Evolutionary conservation across 148 eudicot species (phyloP), one percentile per base, ranked within the genome.

Genomic region (Rhododendron williamsianum): DNA sequence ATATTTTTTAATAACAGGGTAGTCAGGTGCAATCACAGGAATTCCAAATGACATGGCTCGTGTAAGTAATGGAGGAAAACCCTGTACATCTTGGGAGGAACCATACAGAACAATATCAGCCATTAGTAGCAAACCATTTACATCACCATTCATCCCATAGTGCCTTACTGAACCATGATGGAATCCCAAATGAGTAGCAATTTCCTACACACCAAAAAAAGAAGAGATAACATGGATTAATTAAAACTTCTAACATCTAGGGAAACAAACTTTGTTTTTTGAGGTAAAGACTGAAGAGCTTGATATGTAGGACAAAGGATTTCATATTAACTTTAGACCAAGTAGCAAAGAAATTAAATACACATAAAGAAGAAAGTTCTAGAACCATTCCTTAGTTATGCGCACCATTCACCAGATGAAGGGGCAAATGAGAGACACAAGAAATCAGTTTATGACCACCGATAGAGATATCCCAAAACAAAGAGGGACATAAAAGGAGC

Each of bases 31-130:
- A 86, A 94, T 82, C 19, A 94, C 73, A 41, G 99, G 99, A 83
- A 94, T 90, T 27, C 94, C 98, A 82, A 95, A 92, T 82, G 98
- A 89, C 99, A 97, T 91, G 72, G 98, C 95, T 92, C 98, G 91
- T 13, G 87, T 88, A 84, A 97, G 92, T 84, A 95, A 88, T 82
- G 96, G 81, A 45, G 99, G 99, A 90, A 97, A 97, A 43, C 94
- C 90, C 86, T 94, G 98, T 83, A 90, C 98, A 27, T 94, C 92
- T 93, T 93, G 98, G 82, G 95, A 92, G 86, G 99, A 94, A 85
- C 91, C 96, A 88, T 97, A 94, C 1, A 97, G 87, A 88, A 94
- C 92, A 85, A 97, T 93, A 85, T 97, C 99, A 74, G 96, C 92
- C 94, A 93, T 95, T 87, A 92, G 74, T 72, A 95, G 85, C 78